These are phyloP conservation scores for Ustilago esculenta DNA, from an alignment of 1,284 basidiomycete genomes.

Conservation along the genomic window DNA sequence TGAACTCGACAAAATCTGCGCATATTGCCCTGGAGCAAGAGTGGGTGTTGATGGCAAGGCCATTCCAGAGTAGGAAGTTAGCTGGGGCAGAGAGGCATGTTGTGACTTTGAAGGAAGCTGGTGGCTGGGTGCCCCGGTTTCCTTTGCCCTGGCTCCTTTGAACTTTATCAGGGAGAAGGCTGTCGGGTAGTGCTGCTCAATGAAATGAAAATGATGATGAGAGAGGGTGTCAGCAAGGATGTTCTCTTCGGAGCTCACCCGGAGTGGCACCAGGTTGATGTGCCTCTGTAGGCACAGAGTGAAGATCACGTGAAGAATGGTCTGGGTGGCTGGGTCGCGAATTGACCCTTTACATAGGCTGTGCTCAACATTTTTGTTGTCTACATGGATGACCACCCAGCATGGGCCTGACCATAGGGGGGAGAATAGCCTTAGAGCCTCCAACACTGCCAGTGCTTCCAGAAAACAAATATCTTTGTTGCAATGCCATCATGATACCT, in stretches of 20 bases:
- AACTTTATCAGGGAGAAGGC: not conserved
- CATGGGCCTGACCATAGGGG: too few relatives aligned
- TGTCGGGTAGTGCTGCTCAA: not conserved
- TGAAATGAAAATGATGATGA: not conserved
- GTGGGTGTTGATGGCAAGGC: not conserved
- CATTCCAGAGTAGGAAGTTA: not conserved
- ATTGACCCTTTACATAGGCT: not conserved
- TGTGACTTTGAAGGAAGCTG: not conserved
- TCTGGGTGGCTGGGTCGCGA: not conserved
- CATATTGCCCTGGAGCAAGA: not conserved
- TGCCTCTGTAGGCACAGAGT: not conserved
- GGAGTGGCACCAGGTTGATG: not conserved
- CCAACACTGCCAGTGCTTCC: not conserved
- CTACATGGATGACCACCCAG: not conserved
- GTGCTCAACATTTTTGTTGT: not conserved
- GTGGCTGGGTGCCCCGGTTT: too few relatives aligned
- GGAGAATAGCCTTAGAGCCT: too few relatives aligned
- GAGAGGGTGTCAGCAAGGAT: not conserved
- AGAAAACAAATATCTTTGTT: not conserved
- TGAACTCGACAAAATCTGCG: not conserved
- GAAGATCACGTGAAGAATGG: not conserved
- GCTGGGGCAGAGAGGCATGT: not conserved
- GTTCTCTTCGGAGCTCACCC: not conserved
- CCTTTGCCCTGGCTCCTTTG: not conserved
- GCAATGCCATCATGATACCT: not conserved